phyloP scores from a whole-genome alignment of 768 basidiomycete species.

The Boletus pseudo-olivaceus region DNA sequence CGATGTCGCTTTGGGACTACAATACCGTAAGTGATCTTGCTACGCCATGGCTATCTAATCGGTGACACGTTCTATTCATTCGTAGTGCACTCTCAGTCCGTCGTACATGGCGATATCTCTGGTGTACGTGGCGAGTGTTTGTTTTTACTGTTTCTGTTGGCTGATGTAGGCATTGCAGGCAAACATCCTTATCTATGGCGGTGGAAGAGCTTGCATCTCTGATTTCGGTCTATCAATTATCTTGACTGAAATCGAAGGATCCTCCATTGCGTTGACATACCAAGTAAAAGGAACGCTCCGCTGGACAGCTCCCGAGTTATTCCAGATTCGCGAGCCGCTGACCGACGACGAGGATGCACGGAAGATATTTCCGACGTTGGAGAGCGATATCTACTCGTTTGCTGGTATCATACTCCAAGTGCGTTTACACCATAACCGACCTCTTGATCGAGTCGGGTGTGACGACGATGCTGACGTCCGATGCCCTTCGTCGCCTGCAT shows the following conservation, averaged over 20 bases:
- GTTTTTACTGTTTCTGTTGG: not conserved
- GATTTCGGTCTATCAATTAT: slow-evolving; percentile 48
- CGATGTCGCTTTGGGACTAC: slow-evolving; percentile 25
- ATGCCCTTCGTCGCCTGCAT: slow-evolving; percentile 31
- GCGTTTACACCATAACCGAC: not conserved
- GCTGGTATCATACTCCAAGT: slow-evolving; percentile 25
- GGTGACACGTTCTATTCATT: not conserved
- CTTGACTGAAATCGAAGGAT: slow-evolving; percentile 32
- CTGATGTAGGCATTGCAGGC: slow-evolving; percentile 22
- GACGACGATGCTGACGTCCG: slow-evolving; percentile 28
- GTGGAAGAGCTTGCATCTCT: slow-evolving; percentile 40
- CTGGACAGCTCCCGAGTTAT: slow-evolving; percentile 46
- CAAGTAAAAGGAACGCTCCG: slow-evolving; percentile 38
- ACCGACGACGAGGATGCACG: not conserved
- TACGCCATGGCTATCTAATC: not conserved
- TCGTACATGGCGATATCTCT: slow-evolving; percentile 28
- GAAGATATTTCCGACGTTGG: slow-evolving; percentile 14
- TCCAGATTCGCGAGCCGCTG: slow-evolving; percentile 5
- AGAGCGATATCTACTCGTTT: slow-evolving; percentile 39
- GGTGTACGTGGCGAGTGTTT: slow-evolving; percentile 21
- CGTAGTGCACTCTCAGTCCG: slow-evolving; percentile 18
- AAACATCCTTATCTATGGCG: slow-evolving; percentile 43
- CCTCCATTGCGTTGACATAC: slow-evolving; percentile 32
- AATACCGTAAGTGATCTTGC: slow-evolving; percentile 20
- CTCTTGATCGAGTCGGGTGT: no score